These are phyloP conservation scores for Wickerhamiella kurtzmanii DNA, from an alignment of 805 yeast species.

Conservation along the genomic window DNA sequence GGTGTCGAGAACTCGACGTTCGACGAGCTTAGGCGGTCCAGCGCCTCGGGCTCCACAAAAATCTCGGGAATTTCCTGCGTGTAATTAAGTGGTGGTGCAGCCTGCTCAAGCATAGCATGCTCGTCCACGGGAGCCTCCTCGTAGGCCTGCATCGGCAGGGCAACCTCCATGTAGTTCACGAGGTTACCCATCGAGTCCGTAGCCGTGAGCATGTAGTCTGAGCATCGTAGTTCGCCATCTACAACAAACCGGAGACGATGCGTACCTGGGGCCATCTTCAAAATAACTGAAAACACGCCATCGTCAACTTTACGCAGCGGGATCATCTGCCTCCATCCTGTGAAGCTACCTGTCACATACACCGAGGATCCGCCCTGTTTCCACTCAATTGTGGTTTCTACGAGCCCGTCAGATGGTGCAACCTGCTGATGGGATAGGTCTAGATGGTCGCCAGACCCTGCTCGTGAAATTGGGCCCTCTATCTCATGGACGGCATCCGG, in stretches of 20 bases:
- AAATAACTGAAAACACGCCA: slow-evolving; percentile 22
- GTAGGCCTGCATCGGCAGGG: slow-evolving; percentile 10
- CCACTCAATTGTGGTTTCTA: slow-evolving; percentile 39
- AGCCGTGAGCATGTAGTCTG: slow-evolving; percentile 86
- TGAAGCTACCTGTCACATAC: slow-evolving; percentile 92
- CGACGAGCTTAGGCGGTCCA: slow-evolving; percentile 25
- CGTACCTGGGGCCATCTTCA: slow-evolving; percentile 62
- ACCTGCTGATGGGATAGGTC: slow-evolving; percentile 13
- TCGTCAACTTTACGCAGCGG: slow-evolving; percentile 43
- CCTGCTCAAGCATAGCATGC: slow-evolving; percentile 8
- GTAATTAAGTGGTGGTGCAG: slow-evolving; percentile 43
- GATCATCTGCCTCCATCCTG: slow-evolving; percentile 98
- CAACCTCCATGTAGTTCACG: slow-evolving; percentile 59
- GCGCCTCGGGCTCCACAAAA: slow-evolving; percentile 33
- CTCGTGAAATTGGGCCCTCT: slow-evolving; percentile 21
- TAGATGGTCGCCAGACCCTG: slow-evolving; percentile 22
- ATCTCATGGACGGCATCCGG: slow-evolving; percentile 5
- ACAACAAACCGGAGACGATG: slow-evolving; percentile 89
- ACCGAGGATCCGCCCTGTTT: slow-evolving; percentile 92
- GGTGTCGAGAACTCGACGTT: slow-evolving; percentile 52
- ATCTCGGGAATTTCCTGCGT: slow-evolving; percentile 31
- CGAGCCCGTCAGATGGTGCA: slow-evolving; percentile 11
- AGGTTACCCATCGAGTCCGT: slow-evolving; percentile 95
- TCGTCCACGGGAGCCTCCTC: slow-evolving; percentile 1
- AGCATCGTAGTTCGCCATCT: slow-evolving; percentile 80